A percentile compares a stretch with the other conserved stretches of the same genome.
Evolutionary conservation across 805 yeast genomes (phyloP).

Genomic region (Ogataea pini): DNA sequence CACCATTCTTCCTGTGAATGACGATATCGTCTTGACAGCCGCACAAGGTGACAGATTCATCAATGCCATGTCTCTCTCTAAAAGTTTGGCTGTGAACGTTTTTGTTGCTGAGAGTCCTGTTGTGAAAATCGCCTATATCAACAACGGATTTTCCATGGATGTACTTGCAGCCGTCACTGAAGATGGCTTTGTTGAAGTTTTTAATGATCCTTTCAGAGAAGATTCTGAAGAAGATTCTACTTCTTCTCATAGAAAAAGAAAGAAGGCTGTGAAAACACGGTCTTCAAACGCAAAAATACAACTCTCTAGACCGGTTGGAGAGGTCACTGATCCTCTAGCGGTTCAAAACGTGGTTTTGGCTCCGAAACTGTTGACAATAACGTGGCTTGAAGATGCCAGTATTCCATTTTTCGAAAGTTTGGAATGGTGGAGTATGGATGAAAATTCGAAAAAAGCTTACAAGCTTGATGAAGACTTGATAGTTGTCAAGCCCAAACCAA

Average conservation of each 20-base stretch:
- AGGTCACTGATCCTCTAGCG: constrained; percentile 33
- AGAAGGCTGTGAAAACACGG: constrained; percentile 50
- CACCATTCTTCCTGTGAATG: constrained; percentile 42
- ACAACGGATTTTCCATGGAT: constrained; percentile 33
- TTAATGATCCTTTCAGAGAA: constrained; percentile 51
- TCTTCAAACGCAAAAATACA: constrained; percentile 47
- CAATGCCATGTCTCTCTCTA: constrained; percentile 59
- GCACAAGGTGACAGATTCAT: constrained; percentile 83
- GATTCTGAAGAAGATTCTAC: constrained; percentile 15
- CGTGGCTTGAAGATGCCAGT: constrained; percentile 66
- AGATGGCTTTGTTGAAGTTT: constrained; percentile 72
- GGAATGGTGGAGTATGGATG: constrained; percentile 43
- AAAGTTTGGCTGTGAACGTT: constrained; percentile 49
- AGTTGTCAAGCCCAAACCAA: constrained; percentile 42
- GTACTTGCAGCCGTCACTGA: constrained; percentile 65
- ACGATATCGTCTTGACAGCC: constrained; percentile 58
- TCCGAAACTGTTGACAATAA: constrained; percentile 41
- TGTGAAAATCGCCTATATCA: constrained; percentile 40
- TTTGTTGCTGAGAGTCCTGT: constrained; percentile 73
- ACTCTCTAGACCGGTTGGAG: constrained; percentile 47
- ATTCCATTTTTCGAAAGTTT: constrained; percentile 57
- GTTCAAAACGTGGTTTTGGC: constrained; percentile 26
- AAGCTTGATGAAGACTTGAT: constrained; percentile 29
- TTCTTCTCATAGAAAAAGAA: constrained; percentile 43
- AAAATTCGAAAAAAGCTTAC: constrained; percentile 25